Conservation (phyloP, 768 basidiomycete species). For the Tricholoma furcatifolium region DNA sequence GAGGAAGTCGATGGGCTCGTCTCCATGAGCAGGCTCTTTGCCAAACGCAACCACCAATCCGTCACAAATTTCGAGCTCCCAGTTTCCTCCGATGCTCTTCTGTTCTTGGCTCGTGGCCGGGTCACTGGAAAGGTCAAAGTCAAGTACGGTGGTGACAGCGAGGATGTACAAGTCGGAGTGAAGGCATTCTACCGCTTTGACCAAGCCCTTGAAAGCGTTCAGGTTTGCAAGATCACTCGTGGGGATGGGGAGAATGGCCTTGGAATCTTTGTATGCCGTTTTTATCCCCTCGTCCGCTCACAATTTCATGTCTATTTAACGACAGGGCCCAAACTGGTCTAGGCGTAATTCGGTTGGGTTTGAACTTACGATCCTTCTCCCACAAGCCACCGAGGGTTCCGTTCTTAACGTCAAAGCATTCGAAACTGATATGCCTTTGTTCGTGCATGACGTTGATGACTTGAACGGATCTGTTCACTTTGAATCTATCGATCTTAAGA, state of each 20-base stretch:
- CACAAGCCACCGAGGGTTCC: slow-evolving; percentile 12
- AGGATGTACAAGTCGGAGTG: slow-evolving; percentile 24
- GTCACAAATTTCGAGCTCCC: slow-evolving; percentile 24
- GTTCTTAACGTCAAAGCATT: slow-evolving; percentile 38
- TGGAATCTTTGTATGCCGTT: slow-evolving; percentile 31
- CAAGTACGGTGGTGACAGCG: slow-evolving; percentile 15
- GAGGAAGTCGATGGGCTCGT: background rate
- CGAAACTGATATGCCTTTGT: slow-evolving; percentile 43
- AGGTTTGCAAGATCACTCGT: slow-evolving; percentile 26
- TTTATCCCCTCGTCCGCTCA: slow-evolving; percentile 7
- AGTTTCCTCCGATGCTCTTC: slow-evolving; percentile 23
- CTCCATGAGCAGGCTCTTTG: background rate
- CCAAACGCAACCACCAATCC: background rate
- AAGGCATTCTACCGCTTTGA: slow-evolving; percentile 21
- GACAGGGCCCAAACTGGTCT: slow-evolving; percentile 17
- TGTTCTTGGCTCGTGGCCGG: slow-evolving; percentile 28
- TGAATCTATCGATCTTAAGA: slow-evolving; percentile 32
- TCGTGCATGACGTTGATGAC: slow-evolving; percentile 36
- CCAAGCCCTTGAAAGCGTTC: slow-evolving; percentile 19
- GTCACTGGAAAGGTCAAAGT: slow-evolving; percentile 25
- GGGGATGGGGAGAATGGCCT: slow-evolving; percentile 28
- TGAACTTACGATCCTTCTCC: slow-evolving; percentile 24
- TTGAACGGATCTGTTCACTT: slow-evolving; percentile 39
- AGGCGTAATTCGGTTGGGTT: slow-evolving; percentile 15
- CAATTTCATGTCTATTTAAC: background rate